Percentiles rank a stretch among this genome's conserved stretches.
These are phyloP conservation scores for Fusarium euwallaceae DNA, from an alignment of 2,329 filamentous ascomycete species.

Conservation along the genomic window DNA sequence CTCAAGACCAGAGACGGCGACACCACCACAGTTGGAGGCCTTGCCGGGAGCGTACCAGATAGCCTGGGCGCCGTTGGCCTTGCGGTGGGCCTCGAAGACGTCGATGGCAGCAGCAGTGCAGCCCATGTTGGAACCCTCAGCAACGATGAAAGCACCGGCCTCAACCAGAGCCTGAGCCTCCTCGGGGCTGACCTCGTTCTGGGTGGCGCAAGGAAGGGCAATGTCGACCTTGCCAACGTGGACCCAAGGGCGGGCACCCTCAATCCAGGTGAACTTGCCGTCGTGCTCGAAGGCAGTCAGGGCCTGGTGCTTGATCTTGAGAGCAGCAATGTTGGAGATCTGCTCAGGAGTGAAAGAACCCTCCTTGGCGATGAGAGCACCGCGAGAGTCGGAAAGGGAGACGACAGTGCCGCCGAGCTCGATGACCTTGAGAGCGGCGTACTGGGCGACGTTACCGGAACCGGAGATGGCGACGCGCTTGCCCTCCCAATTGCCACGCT, in stretches of 20 bases:
- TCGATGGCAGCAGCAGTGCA: conserved; percentile 97
- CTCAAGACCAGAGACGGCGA: conserved; percentile 96
- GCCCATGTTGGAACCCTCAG: conserved; percentile 99
- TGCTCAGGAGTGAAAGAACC: conserved; percentile 84
- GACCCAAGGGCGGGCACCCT: conserved; percentile 89
- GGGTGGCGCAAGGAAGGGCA: conserved; percentile 91
- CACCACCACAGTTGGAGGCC: conserved; percentile 97
- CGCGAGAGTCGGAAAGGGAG: conserved; percentile 94
- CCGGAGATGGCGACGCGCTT: conserved; percentile 97
- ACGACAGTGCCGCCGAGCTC: conserved; percentile 94
- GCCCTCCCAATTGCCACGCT: conserved; percentile 86
- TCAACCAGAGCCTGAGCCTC: conserved; percentile 87
- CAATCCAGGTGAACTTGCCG: conserved; percentile 85
- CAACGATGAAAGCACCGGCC: conserved; percentile 85
- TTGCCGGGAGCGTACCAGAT: conserved; percentile 98
- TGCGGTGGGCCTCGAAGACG: conserved; percentile 85
- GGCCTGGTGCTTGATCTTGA: conserved; percentile 90
- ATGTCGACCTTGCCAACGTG: conserved; percentile 92
- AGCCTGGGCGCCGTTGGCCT: conserved; percentile 74
- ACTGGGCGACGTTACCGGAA: conserved; percentile 98
- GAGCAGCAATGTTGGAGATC: conserved; percentile 80
- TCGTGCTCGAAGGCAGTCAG: conserved; percentile 78
- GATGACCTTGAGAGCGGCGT: conserved; percentile 94
- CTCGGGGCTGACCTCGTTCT: conserved; percentile 96
- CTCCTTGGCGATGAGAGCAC: conserved; percentile 80